Evolutionary conservation across 495 filamentous ascomycete genomes (phyloP), one percentile per base, ranked within the genome.

Genomic region (Mytilinidion resinicola): DNA sequence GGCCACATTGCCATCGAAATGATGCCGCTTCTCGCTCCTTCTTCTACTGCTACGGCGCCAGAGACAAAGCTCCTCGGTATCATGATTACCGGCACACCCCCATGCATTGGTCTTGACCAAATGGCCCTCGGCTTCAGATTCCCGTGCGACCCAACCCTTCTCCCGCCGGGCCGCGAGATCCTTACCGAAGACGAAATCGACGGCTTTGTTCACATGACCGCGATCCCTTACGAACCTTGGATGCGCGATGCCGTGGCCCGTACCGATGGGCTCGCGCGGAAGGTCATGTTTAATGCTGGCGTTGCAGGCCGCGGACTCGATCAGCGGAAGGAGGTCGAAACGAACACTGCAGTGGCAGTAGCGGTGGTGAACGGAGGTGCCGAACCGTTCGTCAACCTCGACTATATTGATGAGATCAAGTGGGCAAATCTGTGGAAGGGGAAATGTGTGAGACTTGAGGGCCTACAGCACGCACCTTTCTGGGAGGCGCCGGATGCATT

Each of bases 1-100:
- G 65, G 65, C 14, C 65, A 67, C 43, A 51, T 64, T n/a, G 65
- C 51, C 39, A 65, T 67, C 12, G 61, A 64, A 42, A 64, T 67
- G 62, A 52, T 67, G 6, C 61, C 56, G 15, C 56, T 67, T 3
- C 43, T 65, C 36, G n/a, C 9, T 9, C 11, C 46, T 8, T 30
- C 25, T 30, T 30, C 25, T 30, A 30, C 25, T 6, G 25, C 25
- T 30, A 30, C 25, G 2, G 6, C 25, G 6, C 25, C 25, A 6
- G 25, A 30, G 25, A 17, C 14, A 11, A 50, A 8, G 7, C 37
- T 57, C 35, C 17, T 39, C 30, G 65, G 65, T 3, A 36, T 67
- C 21, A 59, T 67, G 61, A 61, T 67, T 35, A 51, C 59, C 6
- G 65, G 65, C n/a, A 65, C 65, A 44, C 65, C 65, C 15, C 65